These are phyloP conservation scores for Ettlia oleoabundans DNA, from an alignment of 139 green algal species.

Conservation along the genomic window DNA sequence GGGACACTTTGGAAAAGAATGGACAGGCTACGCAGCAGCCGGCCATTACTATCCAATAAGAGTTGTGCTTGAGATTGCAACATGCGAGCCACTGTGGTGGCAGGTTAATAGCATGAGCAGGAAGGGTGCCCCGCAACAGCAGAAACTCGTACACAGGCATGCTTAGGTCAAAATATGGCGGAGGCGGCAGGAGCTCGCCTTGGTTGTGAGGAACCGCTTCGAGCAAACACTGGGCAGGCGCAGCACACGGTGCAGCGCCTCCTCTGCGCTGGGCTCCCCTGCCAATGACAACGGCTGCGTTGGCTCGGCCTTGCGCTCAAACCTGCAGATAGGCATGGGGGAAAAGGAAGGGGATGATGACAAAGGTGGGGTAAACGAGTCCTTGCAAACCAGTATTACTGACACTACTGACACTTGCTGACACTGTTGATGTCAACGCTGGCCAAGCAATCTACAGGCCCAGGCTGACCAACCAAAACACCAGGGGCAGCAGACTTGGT, in stretches of 20 bases:
- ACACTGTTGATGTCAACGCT: no score
- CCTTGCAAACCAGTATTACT: no score
- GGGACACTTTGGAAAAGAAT: not conserved
- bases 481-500: no score
- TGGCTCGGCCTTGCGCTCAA: constrained; percentile 23
- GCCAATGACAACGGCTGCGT: constrained; percentile 63
- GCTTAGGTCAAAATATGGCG: no score
- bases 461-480: no score
- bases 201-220: constrained; percentile 99
- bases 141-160: no score
- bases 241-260: constrained; percentile 85
- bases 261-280: constrained; percentile 42
- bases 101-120: no score
- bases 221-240: constrained; percentile 90
- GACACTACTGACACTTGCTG: no score
- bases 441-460: no score
- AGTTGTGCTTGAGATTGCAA: no score
- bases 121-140: no score
- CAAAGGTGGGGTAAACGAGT: not conserved
- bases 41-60: not conserved
- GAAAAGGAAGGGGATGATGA: constrained; percentile 37
- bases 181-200: constrained; percentile 89
- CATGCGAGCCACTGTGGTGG: no score
- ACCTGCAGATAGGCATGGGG: constrained; percentile 48
- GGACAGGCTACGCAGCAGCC: not conserved